Base-by-base conservation (phyloP, 1,139 yeast genomes). In the Magnusiomyces starmeri region DNA sequence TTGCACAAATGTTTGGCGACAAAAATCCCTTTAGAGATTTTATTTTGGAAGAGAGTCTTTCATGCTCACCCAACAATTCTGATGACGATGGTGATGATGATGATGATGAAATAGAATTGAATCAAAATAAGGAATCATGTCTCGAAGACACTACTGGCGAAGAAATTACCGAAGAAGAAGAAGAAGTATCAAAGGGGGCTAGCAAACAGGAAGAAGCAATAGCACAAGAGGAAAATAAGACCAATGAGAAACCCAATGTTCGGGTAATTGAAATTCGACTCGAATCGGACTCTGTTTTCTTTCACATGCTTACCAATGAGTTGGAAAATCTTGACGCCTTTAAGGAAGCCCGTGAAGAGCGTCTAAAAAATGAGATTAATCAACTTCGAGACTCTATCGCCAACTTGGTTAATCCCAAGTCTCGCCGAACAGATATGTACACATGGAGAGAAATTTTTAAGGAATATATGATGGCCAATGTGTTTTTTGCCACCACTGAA, bases 361-460 rank as follows among this genome's bases (percentile, higher is more conserved):
- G 71, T 48, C 67, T 82, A 51, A 68, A 74, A 2, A 51, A 55
- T 0, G 72, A 76, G 48, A 78, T 82, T 16, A 71, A 75, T 52
- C 57, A 58, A 1, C 69, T 82, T 9, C 73, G 81, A 3, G 57
- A 63, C 9, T 58, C 67, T 1, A 69, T 81, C 2, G 68, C 72
- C 2, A 61, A 66, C 16, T 66, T 75, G 9, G 67, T 79, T 0
- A 62, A 69, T 14, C 80, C 81, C 0, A 64, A 63, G 26, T 52
- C 53, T n/a, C 56, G 54, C 43, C 73, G 71, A 53, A 70, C 77
- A 0, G 90, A 83, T 60, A 69, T 83, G 66, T 82, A 81, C 60
- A 72, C 73, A n/a, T 84, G 92, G 92, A 70, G 90, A 56, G 81
- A 82, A 60, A 71, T 84, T 12, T 83, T 84, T 67, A 77, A 75